A percentile compares a stretch with the other conserved stretches of the same genome.
phyloP scores from a whole-genome alignment of 1,139 yeast genomes.

The Suhomyces choctaworum region DNA sequence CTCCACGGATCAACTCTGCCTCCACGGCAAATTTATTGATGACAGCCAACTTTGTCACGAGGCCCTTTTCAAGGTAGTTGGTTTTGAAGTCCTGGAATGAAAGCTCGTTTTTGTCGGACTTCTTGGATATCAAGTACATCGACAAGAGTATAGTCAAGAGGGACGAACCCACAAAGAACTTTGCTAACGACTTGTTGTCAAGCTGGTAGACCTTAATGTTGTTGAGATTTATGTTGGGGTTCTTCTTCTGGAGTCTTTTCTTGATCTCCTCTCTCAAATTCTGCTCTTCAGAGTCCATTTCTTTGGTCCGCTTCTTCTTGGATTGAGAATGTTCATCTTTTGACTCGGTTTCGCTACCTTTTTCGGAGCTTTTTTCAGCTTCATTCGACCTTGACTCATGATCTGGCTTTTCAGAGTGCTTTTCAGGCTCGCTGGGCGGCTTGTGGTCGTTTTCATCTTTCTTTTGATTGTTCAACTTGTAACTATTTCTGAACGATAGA shows the following conservation, averaged over 20 bases:
- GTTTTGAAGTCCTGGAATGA: conserved; percentile 92
- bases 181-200: conserved; percentile 25
- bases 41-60: conserved; percentile 74
- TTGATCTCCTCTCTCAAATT: conserved; percentile 37
- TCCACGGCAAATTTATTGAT: conserved; percentile 78
- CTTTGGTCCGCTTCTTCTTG: conserved; percentile 9
- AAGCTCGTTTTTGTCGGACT: conserved; percentile 42
- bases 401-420: too few species aligned
- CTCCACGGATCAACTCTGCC: conserved; percentile 65
- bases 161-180: conserved; percentile 15
- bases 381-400: conserved; percentile 1
- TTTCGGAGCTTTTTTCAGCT: too few species aligned
- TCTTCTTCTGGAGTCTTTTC: conserved; percentile 32
- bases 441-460: conserved; percentile 3
- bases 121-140: conserved; percentile 17
- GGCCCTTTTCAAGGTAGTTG: conserved; percentile 78
- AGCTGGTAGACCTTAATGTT: conserved; percentile 35
- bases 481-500: conserved; percentile 2
- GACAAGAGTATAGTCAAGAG: conserved; percentile 18
- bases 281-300: conserved; percentile 16
- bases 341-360: too few species aligned
- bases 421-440: too few species aligned
- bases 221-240: conserved; percentile 31
- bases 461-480: conserved; percentile 1
- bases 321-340: too few species aligned